A percentile compares a stretch with the other conserved stretches of the same genome.
Evolutionary conservation across 2,329 filamentous ascomycete species (phyloP).

Genomic region (Aspergillus sp.): DNA sequence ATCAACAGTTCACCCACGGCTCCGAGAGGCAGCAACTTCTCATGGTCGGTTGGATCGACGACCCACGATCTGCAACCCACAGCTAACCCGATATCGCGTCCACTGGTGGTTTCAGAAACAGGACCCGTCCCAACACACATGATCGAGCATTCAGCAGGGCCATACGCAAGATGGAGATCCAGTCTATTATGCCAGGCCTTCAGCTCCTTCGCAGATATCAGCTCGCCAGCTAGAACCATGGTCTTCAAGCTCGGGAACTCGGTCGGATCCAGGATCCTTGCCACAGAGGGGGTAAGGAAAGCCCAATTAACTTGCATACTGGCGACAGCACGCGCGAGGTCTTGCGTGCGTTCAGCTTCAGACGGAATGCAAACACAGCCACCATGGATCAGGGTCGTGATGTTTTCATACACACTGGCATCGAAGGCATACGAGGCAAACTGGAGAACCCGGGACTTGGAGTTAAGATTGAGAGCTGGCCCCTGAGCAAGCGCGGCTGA

Average conservation of each 20-base stretch:
- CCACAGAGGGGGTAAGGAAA: neutral
- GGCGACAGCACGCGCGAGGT: constrained; percentile 15
- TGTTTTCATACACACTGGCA: constrained; percentile 11
- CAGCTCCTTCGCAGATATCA: neutral
- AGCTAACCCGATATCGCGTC: constrained; percentile 1
- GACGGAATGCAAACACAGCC: constrained; percentile 19
- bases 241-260: neutral
- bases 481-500: neutral
- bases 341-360: constrained; percentile 23
- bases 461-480: too few species aligned
- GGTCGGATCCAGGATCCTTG: neutral
- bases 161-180: constrained; percentile 18
- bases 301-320: constrained; percentile 35
- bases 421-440: constrained; percentile 17
- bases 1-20: constrained; percentile 43
- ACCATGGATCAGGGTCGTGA: constrained; percentile 9
- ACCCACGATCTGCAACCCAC: constrained; percentile 8
- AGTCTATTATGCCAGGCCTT: neutral
- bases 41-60: neutral
- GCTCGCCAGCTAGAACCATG: neutral
- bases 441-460: constrained; percentile 9
- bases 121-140: neutral
- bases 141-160: constrained; percentile 17
- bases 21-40: constrained; percentile 30
- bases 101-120: constrained; percentile 1